phyloP scores from a whole-genome alignment of 2,329 filamentous ascomycete genomes.

The Ustulina deusta region DNA sequence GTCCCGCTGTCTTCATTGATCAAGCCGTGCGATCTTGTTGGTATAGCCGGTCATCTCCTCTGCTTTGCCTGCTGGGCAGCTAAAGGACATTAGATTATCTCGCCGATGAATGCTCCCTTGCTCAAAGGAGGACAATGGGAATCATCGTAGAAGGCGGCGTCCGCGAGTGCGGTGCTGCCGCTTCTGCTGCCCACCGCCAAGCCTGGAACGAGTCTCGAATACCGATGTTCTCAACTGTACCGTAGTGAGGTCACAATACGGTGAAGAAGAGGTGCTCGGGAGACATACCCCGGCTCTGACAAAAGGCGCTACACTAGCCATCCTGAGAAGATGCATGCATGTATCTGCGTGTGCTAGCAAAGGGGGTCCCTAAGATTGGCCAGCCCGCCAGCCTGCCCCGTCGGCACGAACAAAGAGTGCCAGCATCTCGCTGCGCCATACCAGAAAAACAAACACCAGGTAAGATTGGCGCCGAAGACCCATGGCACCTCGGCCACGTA shows the following conservation, averaged over 20 bases:
- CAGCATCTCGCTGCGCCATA: constrained; percentile 33
- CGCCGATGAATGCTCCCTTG: not conserved
- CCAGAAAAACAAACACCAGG: constrained; percentile 42
- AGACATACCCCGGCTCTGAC: constrained; percentile 27
- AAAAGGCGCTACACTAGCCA: constrained; percentile 9
- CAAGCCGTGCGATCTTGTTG: too few relatives aligned
- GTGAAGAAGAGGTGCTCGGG: constrained; percentile 30
- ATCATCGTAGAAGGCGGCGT: not conserved
- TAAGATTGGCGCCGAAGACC: constrained; percentile 46
- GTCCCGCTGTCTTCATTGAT: not conserved
- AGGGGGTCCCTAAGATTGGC: constrained; percentile 33
- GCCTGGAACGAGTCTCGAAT: constrained; percentile 8
- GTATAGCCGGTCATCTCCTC: constrained; percentile 4
- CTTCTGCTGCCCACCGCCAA: not conserved
- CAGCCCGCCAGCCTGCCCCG: constrained; percentile 32
- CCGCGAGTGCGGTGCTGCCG: constrained; percentile 19
- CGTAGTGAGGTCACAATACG: constrained; percentile 25
- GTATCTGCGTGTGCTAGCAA: constrained; percentile 14
- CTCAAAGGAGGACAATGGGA: not conserved
- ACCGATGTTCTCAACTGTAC: not conserved
- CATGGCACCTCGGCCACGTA: constrained; percentile 50
- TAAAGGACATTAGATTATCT: not conserved
- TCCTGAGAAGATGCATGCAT: constrained; percentile 15
- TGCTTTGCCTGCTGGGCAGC: not conserved
- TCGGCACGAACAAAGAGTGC: constrained; percentile 32